Conservation (phyloP, 345 rosid genomes). For the Ceriops zippeliana region DNA sequence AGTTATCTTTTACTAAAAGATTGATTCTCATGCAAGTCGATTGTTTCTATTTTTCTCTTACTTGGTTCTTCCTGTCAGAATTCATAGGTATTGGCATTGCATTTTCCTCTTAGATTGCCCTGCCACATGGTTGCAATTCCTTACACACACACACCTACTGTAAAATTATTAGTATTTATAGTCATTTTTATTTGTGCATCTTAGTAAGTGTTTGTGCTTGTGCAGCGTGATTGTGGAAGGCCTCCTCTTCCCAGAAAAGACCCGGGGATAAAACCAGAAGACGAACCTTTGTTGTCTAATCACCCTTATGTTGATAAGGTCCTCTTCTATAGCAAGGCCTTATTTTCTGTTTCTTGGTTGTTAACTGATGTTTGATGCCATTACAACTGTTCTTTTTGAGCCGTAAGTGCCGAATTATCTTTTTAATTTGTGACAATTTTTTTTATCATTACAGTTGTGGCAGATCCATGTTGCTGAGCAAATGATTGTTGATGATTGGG, state of each 20-base stretch:
- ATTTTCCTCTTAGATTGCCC: too few relatives aligned
- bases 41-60: too few relatives aligned
- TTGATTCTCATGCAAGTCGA: too few relatives aligned
- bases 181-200: not conserved
- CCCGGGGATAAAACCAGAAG: constrained; percentile 72
- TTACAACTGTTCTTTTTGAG: not conserved
- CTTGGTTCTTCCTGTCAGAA: too few relatives aligned
- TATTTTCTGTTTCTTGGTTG: not conserved
- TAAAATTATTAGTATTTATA: too few relatives aligned
- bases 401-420: not conserved
- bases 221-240: constrained; percentile 87
- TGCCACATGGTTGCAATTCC: too few relatives aligned
- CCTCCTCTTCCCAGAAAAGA: constrained; percentile 84
- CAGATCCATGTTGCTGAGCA: constrained; percentile 88
- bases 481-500: constrained; percentile 85
- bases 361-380: not conserved
- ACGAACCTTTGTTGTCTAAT: constrained; percentile 74
- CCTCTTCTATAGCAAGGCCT: constrained; percentile 4
- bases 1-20: too few relatives aligned
- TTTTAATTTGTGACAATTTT: constrained; percentile 2
- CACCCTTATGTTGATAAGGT: constrained; percentile 96
- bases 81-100: too few relatives aligned
- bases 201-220: constrained; percentile 16
- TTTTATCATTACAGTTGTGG: constrained; percentile 67
- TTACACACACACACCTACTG: too few relatives aligned